Evolutionary conservation across 257 asterid genomes (phyloP).

Genomic region (Solanum infundibuliforme): DNA sequence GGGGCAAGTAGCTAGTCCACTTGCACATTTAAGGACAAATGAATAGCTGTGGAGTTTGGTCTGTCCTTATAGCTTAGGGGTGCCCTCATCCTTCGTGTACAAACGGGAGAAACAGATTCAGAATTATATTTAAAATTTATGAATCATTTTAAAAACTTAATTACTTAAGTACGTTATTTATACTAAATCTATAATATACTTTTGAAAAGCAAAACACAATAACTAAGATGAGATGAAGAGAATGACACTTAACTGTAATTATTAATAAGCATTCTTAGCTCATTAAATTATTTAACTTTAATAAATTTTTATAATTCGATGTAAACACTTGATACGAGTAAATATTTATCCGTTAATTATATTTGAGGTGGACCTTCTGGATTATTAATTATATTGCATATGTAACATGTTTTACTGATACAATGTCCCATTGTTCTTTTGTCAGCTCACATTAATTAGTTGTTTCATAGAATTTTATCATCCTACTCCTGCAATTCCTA

Average conservation of each 20-base stretch:
- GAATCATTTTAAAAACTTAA: neutral
- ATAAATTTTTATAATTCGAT: neutral
- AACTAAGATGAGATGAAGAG: neutral
- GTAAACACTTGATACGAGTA: neutral
- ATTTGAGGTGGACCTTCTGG: neutral
- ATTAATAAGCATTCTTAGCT: neutral
- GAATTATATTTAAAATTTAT: neutral
- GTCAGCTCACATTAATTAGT: neutral
- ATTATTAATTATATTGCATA: neutral
- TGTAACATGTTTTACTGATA: neutral
- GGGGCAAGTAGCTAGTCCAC: neutral
- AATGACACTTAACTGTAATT: neutral
- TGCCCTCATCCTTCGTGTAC: neutral
- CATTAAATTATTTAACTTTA: neutral
- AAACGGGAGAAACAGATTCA: neutral
- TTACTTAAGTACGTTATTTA: rapidly evolving
- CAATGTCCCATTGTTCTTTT: neutral
- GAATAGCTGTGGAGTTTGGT: neutral
- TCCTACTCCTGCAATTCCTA: neutral
- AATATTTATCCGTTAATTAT: neutral
- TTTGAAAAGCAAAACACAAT: neutral
- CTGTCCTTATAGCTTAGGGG: neutral
- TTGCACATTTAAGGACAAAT: neutral
- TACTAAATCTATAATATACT: rapidly evolving
- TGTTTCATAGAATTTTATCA: neutral